A percentile compares a stretch with the other conserved stretches of the same genome.
These are phyloP conservation scores for Dipteronia dyeriana DNA, from an alignment of 345 rosid genomes.

Conservation along the genomic window DNA sequence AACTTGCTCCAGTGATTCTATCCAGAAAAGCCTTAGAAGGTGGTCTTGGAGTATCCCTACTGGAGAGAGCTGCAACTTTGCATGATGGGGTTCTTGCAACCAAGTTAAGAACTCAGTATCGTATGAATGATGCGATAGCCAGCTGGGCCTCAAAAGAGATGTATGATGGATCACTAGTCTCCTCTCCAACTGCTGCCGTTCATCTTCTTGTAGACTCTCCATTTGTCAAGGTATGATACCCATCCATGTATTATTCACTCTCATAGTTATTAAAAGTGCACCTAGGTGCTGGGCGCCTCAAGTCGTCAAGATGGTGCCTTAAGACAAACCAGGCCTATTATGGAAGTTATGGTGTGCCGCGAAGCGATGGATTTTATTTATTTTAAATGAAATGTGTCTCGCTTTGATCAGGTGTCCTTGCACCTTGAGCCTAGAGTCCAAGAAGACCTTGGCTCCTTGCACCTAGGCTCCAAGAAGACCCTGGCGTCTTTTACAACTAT, in stretches of 20 bases:
- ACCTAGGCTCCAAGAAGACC: too few relatives aligned
- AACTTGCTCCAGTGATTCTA: constrained; percentile 90
- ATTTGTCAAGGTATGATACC: constrained; percentile 77
- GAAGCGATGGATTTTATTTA: too few relatives aligned
- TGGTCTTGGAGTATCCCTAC: constrained; percentile 82
- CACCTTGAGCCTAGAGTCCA: too few relatives aligned
- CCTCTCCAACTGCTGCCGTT: constrained; percentile 68
- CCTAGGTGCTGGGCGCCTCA: too few relatives aligned
- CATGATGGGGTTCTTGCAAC: constrained; percentile 75
- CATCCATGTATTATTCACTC: constrained; percentile 22
- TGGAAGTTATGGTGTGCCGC: too few relatives aligned
- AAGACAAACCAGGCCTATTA: too few relatives aligned
- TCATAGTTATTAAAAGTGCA: not conserved
- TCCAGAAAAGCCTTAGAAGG: constrained; percentile 89
- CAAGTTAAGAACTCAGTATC: constrained; percentile 75
- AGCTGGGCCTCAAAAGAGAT: constrained; percentile 99
- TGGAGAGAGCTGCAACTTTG: constrained; percentile 79
- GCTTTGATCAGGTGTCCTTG: too few relatives aligned
- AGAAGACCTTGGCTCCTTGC: too few relatives aligned
- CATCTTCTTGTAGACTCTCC: constrained; percentile 93
- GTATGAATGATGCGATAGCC: constrained; percentile 94
- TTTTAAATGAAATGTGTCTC: too few relatives aligned
- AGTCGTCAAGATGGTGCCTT: too few relatives aligned
- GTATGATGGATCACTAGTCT: constrained; percentile 81
- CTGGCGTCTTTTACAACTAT: too few relatives aligned